Conservation (phyloP, 257 asterid species). For the Craterostigma plantagineum region DNA sequence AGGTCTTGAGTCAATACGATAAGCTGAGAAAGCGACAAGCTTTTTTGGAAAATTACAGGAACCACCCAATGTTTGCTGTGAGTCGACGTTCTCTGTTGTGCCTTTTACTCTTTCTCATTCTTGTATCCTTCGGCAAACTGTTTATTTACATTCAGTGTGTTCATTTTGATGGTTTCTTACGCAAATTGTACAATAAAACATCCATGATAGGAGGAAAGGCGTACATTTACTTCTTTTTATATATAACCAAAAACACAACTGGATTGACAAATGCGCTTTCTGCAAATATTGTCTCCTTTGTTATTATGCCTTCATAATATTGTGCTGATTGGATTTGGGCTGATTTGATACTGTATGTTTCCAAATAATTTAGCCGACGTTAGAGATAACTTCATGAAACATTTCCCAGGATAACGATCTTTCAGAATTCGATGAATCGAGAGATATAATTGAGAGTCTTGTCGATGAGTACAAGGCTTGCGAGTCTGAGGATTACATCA, state of each 20-base stretch:
- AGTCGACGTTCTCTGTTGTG: conserved; percentile 13
- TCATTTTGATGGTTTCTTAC: no score
- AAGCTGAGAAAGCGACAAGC: conserved; percentile 98
- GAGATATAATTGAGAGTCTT: conserved; percentile 89
- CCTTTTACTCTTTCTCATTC: conserved; percentile 1
- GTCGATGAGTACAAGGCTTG: conserved; percentile 99
- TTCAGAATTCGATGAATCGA: conserved; percentile 95
- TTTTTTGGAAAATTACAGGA: conserved; percentile 91
- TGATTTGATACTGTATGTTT: no score
- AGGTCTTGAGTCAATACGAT: conserved; percentile 94
- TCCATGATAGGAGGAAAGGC: no score
- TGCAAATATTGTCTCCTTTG: no score
- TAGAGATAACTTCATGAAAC: conserved; percentile 7
- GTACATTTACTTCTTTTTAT: no score
- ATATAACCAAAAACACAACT: no score
- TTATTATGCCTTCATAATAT: no score
- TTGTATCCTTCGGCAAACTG: not conserved
- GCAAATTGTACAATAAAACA: no score
- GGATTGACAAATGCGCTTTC: no score
- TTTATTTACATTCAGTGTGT: not conserved
- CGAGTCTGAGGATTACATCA: conserved; percentile 97
- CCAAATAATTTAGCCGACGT: no score
- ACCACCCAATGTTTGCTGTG: conserved; percentile 92
- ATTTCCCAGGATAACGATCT: conserved; percentile 87
- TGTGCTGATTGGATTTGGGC: no score